phyloP scores from a whole-genome alignment of 2,329 filamentous ascomycete species.

The Paradendryphiella salina region DNA sequence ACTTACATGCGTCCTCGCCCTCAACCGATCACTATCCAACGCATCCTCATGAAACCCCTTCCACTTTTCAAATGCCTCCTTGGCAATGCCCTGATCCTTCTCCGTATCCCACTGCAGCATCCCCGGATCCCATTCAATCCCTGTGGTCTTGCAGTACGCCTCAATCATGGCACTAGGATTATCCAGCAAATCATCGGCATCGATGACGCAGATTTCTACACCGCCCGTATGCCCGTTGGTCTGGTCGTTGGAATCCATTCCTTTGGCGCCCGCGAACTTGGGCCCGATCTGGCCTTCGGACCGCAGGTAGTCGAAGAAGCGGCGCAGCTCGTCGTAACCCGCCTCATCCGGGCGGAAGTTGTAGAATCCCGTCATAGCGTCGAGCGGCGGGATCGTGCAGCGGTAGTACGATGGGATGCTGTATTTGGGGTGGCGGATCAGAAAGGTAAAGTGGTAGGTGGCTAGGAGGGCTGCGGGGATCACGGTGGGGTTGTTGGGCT shows the following conservation, averaged over 20 bases:
- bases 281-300: conserved; percentile 71
- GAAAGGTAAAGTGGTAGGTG: conserved; percentile 90
- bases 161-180: conserved; percentile 74
- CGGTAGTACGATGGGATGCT: conserved; percentile 93
- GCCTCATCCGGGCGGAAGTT: conserved; percentile 86
- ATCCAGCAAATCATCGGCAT: conserved; percentile 92
- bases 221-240: conserved; percentile 42
- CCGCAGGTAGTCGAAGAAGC: conserved; percentile 82
- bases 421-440: conserved; percentile 92
- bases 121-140: conserved; percentile 70
- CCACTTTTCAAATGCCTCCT: conserved; percentile 90
- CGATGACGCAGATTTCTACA: conserved; percentile 78
- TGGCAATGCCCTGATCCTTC: conserved; percentile 69
- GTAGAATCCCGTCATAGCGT: conserved; percentile 79
- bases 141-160: conserved; percentile 80
- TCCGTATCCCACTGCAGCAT: conserved; percentile 87
- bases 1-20: conserved; percentile 66
- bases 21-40: conserved; percentile 76
- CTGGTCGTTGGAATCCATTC: conserved; percentile 41
- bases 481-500: conserved; percentile 80
- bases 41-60: conserved; percentile 96
- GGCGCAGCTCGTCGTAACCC: conserved; percentile 85
- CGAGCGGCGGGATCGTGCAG: conserved; percentile 87
- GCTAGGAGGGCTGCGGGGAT: conserved; percentile 73
- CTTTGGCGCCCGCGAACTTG: conserved; percentile 56